Evolutionary conservation across 2,329 filamentous ascomycete species (phyloP), one percentile per base, ranked within the genome.

Genomic region (Exophiala xenobiotica): DNA sequence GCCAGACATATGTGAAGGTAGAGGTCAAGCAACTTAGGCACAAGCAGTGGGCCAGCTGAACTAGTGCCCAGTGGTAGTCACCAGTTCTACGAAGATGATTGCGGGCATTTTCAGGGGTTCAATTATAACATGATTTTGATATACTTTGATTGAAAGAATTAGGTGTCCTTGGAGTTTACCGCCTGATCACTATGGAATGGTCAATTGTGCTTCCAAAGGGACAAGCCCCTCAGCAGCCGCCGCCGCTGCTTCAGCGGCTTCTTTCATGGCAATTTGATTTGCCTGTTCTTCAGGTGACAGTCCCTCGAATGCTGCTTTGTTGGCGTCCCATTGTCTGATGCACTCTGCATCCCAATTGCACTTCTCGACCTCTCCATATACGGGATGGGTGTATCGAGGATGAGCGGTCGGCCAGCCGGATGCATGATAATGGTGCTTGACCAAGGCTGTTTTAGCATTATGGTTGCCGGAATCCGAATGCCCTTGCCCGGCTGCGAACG

Each of bases 371-470:
- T 86, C 82, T 4, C 83, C 85, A 62, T 83, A 87, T 46, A 83
- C 79, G 1, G 84, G 83, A 64, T 88, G 85, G 40, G 74, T 82
- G 69, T 78, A 86, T 23, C 85, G 75, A 1, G 81, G 83, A 63
- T 88, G 85, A 2, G 74, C 74, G 46, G 77, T 79, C 2, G 85
- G 86, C 86, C 86, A 88, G 53, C 81, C 79, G 1, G 84, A 88
- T 0, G 86, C 86, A 65, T 88, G 86, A 62, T 87, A 89, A 66
- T 88, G 84, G 64, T 89, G 86, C 66, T 83, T 86, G 19, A 88
- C 84, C 1, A 88, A 72, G 1, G 86, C 85, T 16, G 77, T 77
- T 44, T 82, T 75, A 1, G 83, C 76, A 45, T 85, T 78, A 66
- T 88, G 85, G 61, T 84, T 87, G 11, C 85, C 85, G 0, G 83